Conservation (phyloP, 2,329 filamentous ascomycete species). For the Neoarthrinium moseri region DNA sequence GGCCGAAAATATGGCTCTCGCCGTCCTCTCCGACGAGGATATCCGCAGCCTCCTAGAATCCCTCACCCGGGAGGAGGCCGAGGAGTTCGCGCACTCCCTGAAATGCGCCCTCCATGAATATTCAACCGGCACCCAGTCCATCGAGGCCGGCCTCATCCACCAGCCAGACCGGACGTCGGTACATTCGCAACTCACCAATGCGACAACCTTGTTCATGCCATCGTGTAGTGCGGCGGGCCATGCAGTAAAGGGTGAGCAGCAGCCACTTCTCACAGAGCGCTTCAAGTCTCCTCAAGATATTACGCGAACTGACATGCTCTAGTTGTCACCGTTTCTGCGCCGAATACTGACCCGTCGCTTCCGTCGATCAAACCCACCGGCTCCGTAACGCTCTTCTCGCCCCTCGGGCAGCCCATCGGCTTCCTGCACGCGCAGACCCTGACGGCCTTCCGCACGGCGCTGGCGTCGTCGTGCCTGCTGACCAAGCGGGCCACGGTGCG, state of each 20-base stretch:
- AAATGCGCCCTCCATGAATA: slow-evolving; percentile 58
- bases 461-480: slow-evolving; percentile 68
- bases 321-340: slow-evolving; percentile 64
- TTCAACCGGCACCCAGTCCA: slow-evolving; percentile 51
- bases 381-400: slow-evolving; percentile 66
- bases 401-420: slow-evolving; percentile 61
- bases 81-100: slow-evolving; percentile 48
- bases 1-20: slow-evolving; percentile 63
- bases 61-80: slow-evolving; percentile 51
- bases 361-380: slow-evolving; percentile 54
- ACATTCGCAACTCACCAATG: slow-evolving; percentile 44
- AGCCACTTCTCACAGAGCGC: background rate
- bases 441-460: slow-evolving; percentile 78
- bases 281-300: background rate
- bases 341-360: slow-evolving; percentile 26
- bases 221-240: slow-evolving; percentile 62
- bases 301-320: slow-evolving; percentile 7
- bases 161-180: slow-evolving; percentile 55
- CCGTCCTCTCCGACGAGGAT: slow-evolving; percentile 57
- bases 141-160: slow-evolving; percentile 44
- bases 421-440: slow-evolving; percentile 72
- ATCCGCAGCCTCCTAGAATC: slow-evolving; percentile 53
- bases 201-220: slow-evolving; percentile 73
- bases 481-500: slow-evolving; percentile 66
- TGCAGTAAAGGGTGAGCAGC: slow-evolving; percentile 61